A percentile compares a stretch with the other conserved stretches of the same genome.
phyloP scores from a whole-genome alignment of 768 basidiomycete species.

The Podaxis mareebaensis region DNA sequence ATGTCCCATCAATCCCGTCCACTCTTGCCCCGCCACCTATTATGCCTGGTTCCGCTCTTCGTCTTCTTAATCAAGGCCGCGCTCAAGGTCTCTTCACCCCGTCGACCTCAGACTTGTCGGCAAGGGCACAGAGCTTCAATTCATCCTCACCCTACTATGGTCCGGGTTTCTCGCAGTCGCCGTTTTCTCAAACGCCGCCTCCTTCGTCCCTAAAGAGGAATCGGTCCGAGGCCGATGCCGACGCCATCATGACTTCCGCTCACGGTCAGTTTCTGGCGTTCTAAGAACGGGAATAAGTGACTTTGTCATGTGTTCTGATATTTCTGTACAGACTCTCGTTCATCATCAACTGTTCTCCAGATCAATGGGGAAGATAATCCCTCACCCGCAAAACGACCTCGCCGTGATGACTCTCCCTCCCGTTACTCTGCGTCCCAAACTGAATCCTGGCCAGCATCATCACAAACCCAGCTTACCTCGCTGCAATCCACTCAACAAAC shows the following conservation, averaged over 20 bases:
- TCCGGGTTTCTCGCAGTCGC: constrained; percentile 49
- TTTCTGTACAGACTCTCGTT: constrained; percentile 47
- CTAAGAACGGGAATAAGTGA: not conserved
- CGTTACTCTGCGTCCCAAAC: constrained; percentile 33
- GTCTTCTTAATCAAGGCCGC: constrained; percentile 81
- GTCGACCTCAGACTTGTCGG: constrained; percentile 64
- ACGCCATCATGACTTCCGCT: constrained; percentile 27
- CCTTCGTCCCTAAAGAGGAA: constrained; percentile 42
- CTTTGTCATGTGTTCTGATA: constrained; percentile 34
- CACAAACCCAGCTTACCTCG: constrained; percentile 29
- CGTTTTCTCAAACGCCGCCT: constrained; percentile 53
- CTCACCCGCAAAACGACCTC: constrained; percentile 70
- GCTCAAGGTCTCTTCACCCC: constrained; percentile 87
- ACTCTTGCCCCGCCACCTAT: constrained; percentile 79
- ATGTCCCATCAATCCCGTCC: constrained; percentile 46
- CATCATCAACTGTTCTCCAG: constrained; percentile 50
- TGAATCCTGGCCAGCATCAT: constrained; percentile 34
- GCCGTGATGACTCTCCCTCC: constrained; percentile 50
- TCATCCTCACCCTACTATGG: constrained; percentile 53
- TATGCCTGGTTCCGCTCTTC: constrained; percentile 84
- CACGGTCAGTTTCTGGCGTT: constrained; percentile 20
- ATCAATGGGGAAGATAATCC: constrained; percentile 61
- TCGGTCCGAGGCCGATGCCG: constrained; percentile 60
- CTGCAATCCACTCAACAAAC: constrained; percentile 29
- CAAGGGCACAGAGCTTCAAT: constrained; percentile 48